phyloP scores from a whole-genome alignment of 2,329 filamentous ascomycete genomes.

The Neofusicoccum ribis region DNA sequence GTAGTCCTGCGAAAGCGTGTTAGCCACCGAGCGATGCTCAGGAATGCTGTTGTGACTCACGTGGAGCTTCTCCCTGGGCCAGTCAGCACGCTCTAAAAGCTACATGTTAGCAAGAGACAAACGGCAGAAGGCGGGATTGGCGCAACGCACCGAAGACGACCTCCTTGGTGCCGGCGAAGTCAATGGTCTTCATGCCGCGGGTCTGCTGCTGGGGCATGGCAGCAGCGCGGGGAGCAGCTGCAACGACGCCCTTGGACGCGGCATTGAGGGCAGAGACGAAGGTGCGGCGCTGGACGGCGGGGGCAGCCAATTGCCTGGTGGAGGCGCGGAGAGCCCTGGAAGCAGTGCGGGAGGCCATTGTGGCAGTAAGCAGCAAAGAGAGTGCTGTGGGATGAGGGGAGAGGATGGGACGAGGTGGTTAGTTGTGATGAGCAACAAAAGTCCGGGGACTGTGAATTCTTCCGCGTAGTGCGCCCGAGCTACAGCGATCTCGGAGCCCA shows the following conservation, averaged over 20 bases:
- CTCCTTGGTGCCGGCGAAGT: conserved; percentile 96
- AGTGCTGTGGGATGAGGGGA: conserved; percentile 21
- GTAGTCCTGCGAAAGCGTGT: conserved; percentile 69
- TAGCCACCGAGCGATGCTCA: conserved; percentile 24
- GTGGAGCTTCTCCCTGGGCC: conserved; percentile 97
- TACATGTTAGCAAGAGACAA: conserved; percentile 31
- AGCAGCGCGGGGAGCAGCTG: conserved; percentile 48
- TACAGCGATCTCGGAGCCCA: conserved; percentile 18
- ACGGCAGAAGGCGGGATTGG: conserved; percentile 21
- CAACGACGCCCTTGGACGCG: conserved; percentile 45
- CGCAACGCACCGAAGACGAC: conserved; percentile 76
- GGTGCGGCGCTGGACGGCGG: conserved; percentile 55
- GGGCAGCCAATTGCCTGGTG: conserved; percentile 56
- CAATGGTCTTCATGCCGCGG: conserved; percentile 95
- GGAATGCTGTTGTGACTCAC: conserved; percentile 56
- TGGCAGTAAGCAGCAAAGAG: conserved; percentile 40
- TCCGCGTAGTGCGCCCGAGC: conserved; percentile 14
- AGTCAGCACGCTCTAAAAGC: conserved; percentile 85
- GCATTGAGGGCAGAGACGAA: conserved; percentile 59
- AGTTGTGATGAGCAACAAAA: conserved; percentile 9
- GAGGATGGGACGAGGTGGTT: conserved; percentile 25
- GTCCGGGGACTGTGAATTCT: conserved; percentile 18
- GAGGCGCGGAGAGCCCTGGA: conserved; percentile 60
- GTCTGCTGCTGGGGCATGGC: conserved; percentile 62
- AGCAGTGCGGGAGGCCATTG: conserved; percentile 78